phyloP scores from a whole-genome alignment of 176 grass and related monocot species.

The Oryza brachyantha region DNA sequence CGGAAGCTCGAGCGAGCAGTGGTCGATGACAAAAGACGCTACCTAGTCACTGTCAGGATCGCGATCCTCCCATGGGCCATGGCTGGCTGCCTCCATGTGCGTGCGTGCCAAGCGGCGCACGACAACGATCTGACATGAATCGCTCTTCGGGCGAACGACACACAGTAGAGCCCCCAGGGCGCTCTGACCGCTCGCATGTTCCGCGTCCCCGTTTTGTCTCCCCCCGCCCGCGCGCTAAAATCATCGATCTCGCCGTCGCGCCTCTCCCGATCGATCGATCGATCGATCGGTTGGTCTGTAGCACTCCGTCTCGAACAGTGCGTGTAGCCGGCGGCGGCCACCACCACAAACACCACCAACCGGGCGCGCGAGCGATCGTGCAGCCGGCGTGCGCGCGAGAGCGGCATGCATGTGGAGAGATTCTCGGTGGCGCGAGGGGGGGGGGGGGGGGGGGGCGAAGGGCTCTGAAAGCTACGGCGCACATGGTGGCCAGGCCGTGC shows the following conservation, averaged over 20 bases:
- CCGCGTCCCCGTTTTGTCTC: background rate
- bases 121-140: background rate
- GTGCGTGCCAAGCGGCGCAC: background rate
- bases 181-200: background rate
- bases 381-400: background rate
- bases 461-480: slow-evolving; percentile 10
- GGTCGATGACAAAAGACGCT: background rate
- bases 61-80: slow-evolving; percentile 14
- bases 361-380: background rate
- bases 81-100: background rate
- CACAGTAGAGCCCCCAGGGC: background rate
- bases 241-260: too few species aligned
- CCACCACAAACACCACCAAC: background rate
- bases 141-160: background rate
- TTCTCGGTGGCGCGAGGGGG: background rate
- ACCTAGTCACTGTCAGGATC: slow-evolving; percentile 1
- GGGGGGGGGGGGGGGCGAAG: background rate
- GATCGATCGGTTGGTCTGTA: background rate
- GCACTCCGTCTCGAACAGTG: background rate
- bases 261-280: too few species aligned
- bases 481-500: slow-evolving; percentile 12
- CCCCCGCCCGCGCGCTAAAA: too few species aligned
- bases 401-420: slow-evolving; percentile 35
- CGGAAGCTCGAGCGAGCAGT: background rate
- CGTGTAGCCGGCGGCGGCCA: background rate